Conservation (phyloP, 2,329 filamentous ascomycete species). For the Lecanicillium sp. region DNA sequence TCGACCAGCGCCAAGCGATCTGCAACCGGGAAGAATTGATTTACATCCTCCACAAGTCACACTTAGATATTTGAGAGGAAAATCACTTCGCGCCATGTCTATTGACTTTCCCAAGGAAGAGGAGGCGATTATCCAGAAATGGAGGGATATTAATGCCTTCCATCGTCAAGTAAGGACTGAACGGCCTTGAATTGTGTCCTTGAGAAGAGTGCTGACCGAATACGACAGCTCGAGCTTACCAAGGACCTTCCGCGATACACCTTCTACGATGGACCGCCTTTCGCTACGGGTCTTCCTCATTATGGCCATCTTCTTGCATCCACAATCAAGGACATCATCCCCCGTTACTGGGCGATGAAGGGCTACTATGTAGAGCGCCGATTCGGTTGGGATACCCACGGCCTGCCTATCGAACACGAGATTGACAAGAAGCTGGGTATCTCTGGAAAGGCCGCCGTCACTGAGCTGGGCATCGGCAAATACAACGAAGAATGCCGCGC, state of each 20-base stretch:
- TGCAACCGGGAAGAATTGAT: no score
- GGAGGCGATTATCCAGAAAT: conserved; percentile 73
- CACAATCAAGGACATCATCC: conserved; percentile 96
- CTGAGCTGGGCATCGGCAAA: conserved; percentile 74
- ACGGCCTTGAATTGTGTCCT: not conserved
- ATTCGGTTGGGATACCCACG: conserved; percentile 94
- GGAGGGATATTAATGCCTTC: conserved; percentile 91
- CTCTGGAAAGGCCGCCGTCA: conserved; percentile 78
- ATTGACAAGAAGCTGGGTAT: conserved; percentile 95
- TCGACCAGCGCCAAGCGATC: no score
- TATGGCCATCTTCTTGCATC: conserved; percentile 75
- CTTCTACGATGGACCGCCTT: conserved; percentile 86
- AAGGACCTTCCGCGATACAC: conserved; percentile 78
- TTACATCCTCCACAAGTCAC: no score
- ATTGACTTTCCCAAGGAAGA: conserved; percentile 93
- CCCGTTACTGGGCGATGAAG: conserved; percentile 96
- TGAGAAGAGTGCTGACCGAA: conserved; percentile 1
- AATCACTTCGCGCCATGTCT: conserved; percentile 48
- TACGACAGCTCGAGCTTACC: conserved; percentile 61
- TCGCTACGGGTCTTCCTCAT: conserved; percentile 63
- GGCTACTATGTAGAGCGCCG: conserved; percentile 85
- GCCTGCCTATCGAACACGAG: conserved; percentile 91
- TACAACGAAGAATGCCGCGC: conserved; percentile 90
- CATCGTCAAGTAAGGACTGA: conserved; percentile 57
- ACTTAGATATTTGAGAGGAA: no score